Base-by-base conservation (phyloP, 352 stramenopile genomes). In the Paralagenidium karlingii region DNA sequence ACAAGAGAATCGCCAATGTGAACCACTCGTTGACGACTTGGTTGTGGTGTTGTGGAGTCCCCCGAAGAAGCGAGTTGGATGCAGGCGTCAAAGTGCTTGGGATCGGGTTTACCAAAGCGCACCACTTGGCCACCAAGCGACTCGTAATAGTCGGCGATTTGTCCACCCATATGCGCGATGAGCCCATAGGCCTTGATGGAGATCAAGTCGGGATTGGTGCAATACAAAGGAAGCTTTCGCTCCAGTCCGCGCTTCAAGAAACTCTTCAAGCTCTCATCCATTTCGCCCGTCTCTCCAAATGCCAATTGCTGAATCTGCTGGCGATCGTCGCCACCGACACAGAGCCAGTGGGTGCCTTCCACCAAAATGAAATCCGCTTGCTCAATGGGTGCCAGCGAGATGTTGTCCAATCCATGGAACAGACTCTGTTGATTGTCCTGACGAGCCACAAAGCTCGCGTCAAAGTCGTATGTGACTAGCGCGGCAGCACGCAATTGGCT, bases 181-280 rank as follows among this genome's bases (percentile, higher is more conserved):
- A 52, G 47, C 29, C 76, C 68, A 45, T 78, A 70, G 1, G 61
- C 58, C 27, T 79, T 50, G 34, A 82, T 62, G 7, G 78, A 65
- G 28, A 94, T 53, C 32, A 90, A 75, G 53, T 95, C 83, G 21
- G 83, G 83, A 55, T 95, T 93, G 12, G 70, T 81, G 53, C 81
- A 94, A 34, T 93, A 36, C 58, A 95, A 63, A 5, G 76, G 78
- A 11, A 94, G 48, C 9, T 68, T 52, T 22, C 59, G 61, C 25
- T 67, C 45, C 8, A 63, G 34, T 19, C 77, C 77, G n/a, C 43
- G 18, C 21, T 68, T 40, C 22, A 95, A 36, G 34, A 80, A 80
- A 3, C 49, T 34, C 28, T 40, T 40, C 22, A 79, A 60, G 20
- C 51, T 43, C 10, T 50, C 48, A 40, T 63, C 62, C 19, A 67